These are phyloP conservation scores for Botrytis deweyae DNA, from an alignment of 2,329 filamentous ascomycete genomes.

Conservation along the genomic window DNA sequence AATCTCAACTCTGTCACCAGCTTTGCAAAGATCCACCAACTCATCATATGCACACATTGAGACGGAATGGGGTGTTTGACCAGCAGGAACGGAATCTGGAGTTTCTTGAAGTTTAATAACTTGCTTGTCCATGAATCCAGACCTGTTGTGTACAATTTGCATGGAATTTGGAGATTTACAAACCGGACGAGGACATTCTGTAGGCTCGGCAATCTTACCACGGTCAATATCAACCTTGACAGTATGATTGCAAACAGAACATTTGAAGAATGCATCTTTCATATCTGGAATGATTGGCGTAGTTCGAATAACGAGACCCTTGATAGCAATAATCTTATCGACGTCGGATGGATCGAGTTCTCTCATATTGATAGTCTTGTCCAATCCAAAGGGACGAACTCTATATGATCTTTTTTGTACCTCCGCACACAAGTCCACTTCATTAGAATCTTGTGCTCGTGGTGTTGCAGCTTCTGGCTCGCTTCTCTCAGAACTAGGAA, in stretches of 20 bases:
- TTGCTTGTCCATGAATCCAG: slow-evolving; percentile 93
- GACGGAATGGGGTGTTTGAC: slow-evolving; percentile 95
- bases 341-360: slow-evolving; percentile 95
- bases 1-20: slow-evolving; percentile 91
- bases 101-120: slow-evolving; percentile 99
- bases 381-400: slow-evolving; percentile 85
- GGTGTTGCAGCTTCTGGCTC: slow-evolving; percentile 49
- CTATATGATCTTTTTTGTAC: slow-evolving; percentile 79
- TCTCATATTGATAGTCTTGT: slow-evolving; percentile 83
- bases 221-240: slow-evolving; percentile 89
- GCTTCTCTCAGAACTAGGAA: slow-evolving; percentile 75
- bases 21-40: slow-evolving; percentile 95
- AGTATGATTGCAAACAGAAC: slow-evolving; percentile 88
- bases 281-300: slow-evolving; percentile 98
- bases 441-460: slow-evolving; percentile 46
- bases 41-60: slow-evolving; percentile 97
- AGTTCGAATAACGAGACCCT: slow-evolving; percentile 91
- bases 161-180: slow-evolving; percentile 91
- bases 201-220: slow-evolving; percentile 94
- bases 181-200: slow-evolving; percentile 76
- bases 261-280: slow-evolving; percentile 98
- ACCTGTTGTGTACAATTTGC: slow-evolving; percentile 97
- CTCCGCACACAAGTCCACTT: slow-evolving; percentile 71
- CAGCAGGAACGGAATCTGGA: slow-evolving; percentile 88
- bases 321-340: slow-evolving; percentile 93